Percentiles rank a stretch among this genome's conserved stretches.
Conservation (phyloP, 2,329 filamentous ascomycete genomes). For the Ceratocystis harringtonii region DNA sequence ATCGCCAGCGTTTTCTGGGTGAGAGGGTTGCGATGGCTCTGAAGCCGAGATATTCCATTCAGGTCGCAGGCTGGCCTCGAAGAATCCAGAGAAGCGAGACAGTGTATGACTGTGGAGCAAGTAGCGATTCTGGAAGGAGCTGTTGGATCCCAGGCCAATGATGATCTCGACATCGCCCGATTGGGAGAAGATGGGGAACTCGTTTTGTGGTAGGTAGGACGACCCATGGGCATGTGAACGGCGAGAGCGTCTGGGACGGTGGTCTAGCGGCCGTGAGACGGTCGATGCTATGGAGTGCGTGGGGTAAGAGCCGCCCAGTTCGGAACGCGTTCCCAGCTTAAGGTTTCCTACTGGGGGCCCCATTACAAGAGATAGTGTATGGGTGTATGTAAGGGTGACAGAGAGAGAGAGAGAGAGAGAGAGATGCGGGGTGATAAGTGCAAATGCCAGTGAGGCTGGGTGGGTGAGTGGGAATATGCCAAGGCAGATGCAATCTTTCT, state of each 20-base stretch:
- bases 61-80: slow-evolving; percentile 68
- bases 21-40: neutral
- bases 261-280: slow-evolving; percentile 40
- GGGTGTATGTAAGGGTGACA: neutral
- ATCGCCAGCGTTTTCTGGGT: neutral
- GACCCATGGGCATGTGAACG: slow-evolving; percentile 65
- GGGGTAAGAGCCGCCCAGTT: slow-evolving; percentile 34
- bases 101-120: slow-evolving; percentile 77
- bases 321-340: slow-evolving; percentile 18
- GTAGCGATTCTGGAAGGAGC: slow-evolving; percentile 62
- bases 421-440: neutral
- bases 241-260: slow-evolving; percentile 55
- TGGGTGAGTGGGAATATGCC: too few species aligned
- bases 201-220: slow-evolving; percentile 60
- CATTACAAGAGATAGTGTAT: slow-evolving; percentile 28
- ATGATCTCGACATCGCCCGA: slow-evolving; percentile 88
- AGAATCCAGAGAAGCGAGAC: slow-evolving; percentile 83
- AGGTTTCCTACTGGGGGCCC: slow-evolving; percentile 22
- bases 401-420: neutral
- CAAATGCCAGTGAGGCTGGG: neutral
- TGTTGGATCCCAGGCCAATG: slow-evolving; percentile 41
- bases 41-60: slow-evolving; percentile 48
- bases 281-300: slow-evolving; percentile 47
- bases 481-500: too few species aligned
- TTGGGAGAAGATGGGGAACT: slow-evolving; percentile 81